These are phyloP conservation scores for Diddensiella caesifluorescens DNA, from an alignment of 805 yeast genomes.

Conservation along the genomic window DNA sequence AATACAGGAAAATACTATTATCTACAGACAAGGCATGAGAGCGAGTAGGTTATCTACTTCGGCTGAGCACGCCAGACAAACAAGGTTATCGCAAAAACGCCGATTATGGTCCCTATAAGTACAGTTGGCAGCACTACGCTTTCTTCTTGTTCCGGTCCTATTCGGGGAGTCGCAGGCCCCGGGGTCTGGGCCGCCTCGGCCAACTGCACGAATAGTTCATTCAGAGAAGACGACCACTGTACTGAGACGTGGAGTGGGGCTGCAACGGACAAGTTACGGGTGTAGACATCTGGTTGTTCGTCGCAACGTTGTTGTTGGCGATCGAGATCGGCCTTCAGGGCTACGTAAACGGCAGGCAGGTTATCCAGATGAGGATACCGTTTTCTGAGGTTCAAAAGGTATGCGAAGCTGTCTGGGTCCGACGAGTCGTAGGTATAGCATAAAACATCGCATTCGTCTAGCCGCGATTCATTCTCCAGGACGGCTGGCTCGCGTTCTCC, in stretches of 20 bases:
- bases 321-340: slow-evolving; percentile 91
- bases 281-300: slow-evolving; percentile 81
- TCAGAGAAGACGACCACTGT: slow-evolving; percentile 79
- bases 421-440: slow-evolving; percentile 91
- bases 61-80: slow-evolving; percentile 10
- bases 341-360: slow-evolving; percentile 83
- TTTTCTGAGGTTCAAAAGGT: slow-evolving; percentile 63
- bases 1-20: too few relatives aligned
- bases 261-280: slow-evolving; percentile 56
- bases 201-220: slow-evolving; percentile 77
- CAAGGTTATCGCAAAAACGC: slow-evolving; percentile 3
- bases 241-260: slow-evolving; percentile 91
- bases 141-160: slow-evolving; percentile 57
- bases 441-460: slow-evolving; percentile 85
- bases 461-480: slow-evolving; percentile 57
- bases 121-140: slow-evolving; percentile 26
- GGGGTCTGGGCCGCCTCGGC: slow-evolving; percentile 87
- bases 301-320: slow-evolving; percentile 88
- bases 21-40: too few relatives aligned
- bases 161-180: slow-evolving; percentile 56
- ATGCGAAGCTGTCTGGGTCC: slow-evolving; percentile 90
- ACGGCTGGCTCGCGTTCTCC: slow-evolving; percentile 84
- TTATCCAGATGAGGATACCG: slow-evolving; percentile 53
- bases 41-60: neutral
- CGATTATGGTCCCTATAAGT: slow-evolving; percentile 1